phyloP scores from a whole-genome alignment of 2,329 filamentous ascomycete genomes.

The Hymenoscyphus albidus region DNA sequence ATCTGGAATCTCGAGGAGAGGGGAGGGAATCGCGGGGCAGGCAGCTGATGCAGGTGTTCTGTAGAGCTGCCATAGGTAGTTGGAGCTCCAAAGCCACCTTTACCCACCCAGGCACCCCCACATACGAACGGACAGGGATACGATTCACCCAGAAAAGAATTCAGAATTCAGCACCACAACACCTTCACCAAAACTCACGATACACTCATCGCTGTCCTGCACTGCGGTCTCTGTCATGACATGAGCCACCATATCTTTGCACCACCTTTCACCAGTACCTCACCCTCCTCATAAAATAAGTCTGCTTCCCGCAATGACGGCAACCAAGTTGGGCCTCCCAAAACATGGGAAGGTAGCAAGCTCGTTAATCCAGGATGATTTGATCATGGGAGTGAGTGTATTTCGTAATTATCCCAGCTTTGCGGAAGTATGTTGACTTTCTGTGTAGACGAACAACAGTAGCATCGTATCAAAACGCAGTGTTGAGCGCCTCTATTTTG shows the following conservation, averaged over 20 bases:
- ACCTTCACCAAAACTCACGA: not conserved
- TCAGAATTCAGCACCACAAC: not conserved
- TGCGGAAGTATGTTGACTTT: slow-evolving; percentile 5
- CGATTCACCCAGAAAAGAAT: not conserved
- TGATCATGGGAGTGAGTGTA: slow-evolving; percentile 31
- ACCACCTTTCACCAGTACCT: not conserved
- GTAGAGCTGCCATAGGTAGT: not conserved
- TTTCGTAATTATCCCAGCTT: not conserved
- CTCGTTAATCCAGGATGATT: slow-evolving; percentile 42
- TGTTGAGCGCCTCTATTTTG: slow-evolving; percentile 83
- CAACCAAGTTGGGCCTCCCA: not conserved
- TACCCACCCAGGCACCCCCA: too few species aligned
- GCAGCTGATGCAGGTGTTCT: not conserved
- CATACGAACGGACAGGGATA: too few species aligned
- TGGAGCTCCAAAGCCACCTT: too few species aligned
- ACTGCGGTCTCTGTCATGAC: not conserved
- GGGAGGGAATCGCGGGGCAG: not conserved
- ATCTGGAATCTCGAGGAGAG: too few species aligned
- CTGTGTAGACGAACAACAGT: slow-evolving; percentile 75
- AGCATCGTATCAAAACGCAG: slow-evolving; percentile 91
- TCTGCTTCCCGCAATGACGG: not conserved
- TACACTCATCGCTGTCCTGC: not conserved
- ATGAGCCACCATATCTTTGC: not conserved
- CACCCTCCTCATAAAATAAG: not conserved
- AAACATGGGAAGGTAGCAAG: not conserved